phyloP scores from a whole-genome alignment of 164 flowering plant genomes.

The Vitis riparia region DNA sequence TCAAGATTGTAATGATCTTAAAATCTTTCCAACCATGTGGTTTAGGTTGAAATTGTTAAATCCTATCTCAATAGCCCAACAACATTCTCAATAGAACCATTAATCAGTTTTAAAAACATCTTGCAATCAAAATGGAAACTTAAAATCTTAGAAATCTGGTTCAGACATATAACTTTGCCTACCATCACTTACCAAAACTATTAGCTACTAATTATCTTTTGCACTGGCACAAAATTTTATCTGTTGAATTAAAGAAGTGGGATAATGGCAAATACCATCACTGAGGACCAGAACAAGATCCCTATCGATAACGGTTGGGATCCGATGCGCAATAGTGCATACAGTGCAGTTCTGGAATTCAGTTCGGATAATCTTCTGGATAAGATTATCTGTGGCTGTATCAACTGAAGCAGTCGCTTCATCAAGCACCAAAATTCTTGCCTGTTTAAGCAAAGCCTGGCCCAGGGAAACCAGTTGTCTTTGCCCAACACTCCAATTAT shows the following conservation, averaged over 20 bases:
- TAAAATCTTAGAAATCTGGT: too few species aligned
- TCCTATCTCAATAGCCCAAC: too few species aligned
- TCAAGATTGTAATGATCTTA: too few species aligned
- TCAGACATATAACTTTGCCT: too few species aligned
- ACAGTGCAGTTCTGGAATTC: conserved; percentile 91
- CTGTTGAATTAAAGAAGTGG: too few species aligned
- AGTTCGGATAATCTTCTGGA: conserved; percentile 85
- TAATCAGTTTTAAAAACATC: neutral
- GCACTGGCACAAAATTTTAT: too few species aligned
- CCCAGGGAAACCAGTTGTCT: conserved; percentile 94
- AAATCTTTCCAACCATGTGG: too few species aligned
- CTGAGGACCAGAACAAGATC: conserved; percentile 96
- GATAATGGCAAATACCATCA: conserved; percentile 61
- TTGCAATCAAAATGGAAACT: neutral
- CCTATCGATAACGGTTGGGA: conserved; percentile 94
- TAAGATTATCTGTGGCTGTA: conserved; percentile 91
- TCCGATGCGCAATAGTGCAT: conserved; percentile 96
- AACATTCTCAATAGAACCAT: too few species aligned
- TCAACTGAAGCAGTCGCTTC: conserved; percentile 99
- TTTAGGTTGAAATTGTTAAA: too few species aligned
- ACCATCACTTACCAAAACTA: too few species aligned
- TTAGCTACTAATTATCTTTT: too few species aligned
- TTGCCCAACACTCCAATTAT: conserved; percentile 99
- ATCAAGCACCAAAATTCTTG: conserved; percentile 88
- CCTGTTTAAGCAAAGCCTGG: conserved; percentile 88